Percentiles rank a stretch among this genome's conserved stretches.
Conservation (phyloP, 2,329 filamentous ascomycete genomes). For the Huntiella moniliformis region DNA sequence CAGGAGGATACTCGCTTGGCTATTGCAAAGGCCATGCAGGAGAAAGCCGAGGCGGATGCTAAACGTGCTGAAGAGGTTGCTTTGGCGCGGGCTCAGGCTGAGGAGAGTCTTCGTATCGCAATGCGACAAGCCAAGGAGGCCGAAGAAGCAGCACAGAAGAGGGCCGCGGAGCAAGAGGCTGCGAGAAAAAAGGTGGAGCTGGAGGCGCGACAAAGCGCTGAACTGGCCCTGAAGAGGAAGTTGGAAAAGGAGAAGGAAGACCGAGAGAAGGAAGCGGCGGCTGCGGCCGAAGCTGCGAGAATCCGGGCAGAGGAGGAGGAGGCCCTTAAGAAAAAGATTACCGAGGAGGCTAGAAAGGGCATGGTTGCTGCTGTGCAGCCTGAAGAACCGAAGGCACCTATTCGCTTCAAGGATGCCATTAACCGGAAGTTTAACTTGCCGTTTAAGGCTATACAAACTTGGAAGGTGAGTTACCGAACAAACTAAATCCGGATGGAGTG, state of each 20-base stretch:
- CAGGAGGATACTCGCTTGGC: conserved; percentile 16
- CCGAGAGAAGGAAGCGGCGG: conserved; percentile 19
- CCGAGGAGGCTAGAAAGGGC: conserved; percentile 35
- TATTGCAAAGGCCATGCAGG: conserved; percentile 13
- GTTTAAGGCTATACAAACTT: conserved; percentile 66
- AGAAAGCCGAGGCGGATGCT: conserved; percentile 15
- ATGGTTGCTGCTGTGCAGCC: conserved; percentile 31
- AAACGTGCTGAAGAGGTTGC: conserved; percentile 14
- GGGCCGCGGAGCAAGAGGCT: conserved; percentile 13
- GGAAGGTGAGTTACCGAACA: conserved; percentile 41
- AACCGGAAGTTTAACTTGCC: conserved; percentile 86
- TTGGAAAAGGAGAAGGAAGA: conserved; percentile 20
- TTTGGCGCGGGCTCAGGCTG: conserved; percentile 6
- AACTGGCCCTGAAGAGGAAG: conserved; percentile 23
- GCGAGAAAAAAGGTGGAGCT: conserved; percentile 14
- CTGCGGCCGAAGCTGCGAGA: conserved; percentile 20
- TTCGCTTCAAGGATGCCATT: conserved; percentile 82
- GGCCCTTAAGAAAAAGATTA: conserved; percentile 34
- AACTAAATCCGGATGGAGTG: neutral
- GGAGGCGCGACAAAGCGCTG: conserved; percentile 19
- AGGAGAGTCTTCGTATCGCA: conserved; percentile 18
- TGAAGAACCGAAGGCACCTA: conserved; percentile 44
- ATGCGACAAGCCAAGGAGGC: conserved; percentile 20
- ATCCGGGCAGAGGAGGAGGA: conserved; percentile 33
- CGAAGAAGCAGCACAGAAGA: conserved; percentile 16